Evolutionary conservation across 345 rosid genomes (phyloP).

Genomic region (Salix caprea): DNA sequence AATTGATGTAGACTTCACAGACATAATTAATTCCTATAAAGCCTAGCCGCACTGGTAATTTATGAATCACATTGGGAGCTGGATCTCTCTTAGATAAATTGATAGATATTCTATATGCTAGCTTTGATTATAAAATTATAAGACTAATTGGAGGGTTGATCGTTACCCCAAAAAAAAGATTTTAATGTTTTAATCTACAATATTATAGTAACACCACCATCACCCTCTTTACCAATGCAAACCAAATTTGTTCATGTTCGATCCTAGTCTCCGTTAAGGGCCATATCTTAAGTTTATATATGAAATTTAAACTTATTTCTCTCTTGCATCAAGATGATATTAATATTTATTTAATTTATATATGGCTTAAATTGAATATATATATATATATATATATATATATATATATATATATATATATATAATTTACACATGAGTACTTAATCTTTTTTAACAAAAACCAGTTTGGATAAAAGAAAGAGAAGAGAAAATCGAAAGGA

Average conservation of each 20-base stretch:
- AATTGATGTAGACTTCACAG: not conserved
- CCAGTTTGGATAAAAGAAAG: too few relatives aligned
- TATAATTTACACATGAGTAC: too few relatives aligned
- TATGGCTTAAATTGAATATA: not conserved
- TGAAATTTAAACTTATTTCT: not conserved
- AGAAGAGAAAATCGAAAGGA: too few relatives aligned
- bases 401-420: too few relatives aligned
- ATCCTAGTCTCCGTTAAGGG: not conserved
- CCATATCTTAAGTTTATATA: not conserved
- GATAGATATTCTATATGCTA: not conserved
- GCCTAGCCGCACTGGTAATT: not conserved
- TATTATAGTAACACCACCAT: too few relatives aligned
- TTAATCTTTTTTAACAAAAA: too few relatives aligned
- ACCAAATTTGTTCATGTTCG: too few relatives aligned
- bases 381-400: too few relatives aligned
- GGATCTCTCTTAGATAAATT: not conserved
- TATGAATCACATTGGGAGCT: not conserved
- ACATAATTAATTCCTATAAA: not conserved
- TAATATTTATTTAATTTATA: too few relatives aligned
- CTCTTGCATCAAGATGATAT: not conserved
- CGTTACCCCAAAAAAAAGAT: not conserved
- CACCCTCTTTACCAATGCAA: not conserved
- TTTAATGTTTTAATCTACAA: not conserved
- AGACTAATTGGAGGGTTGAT: not conserved
- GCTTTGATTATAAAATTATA: not conserved